phyloP scores from a whole-genome alignment of 1,139 yeast genomes.

The Kodamaea derodonti region DNA sequence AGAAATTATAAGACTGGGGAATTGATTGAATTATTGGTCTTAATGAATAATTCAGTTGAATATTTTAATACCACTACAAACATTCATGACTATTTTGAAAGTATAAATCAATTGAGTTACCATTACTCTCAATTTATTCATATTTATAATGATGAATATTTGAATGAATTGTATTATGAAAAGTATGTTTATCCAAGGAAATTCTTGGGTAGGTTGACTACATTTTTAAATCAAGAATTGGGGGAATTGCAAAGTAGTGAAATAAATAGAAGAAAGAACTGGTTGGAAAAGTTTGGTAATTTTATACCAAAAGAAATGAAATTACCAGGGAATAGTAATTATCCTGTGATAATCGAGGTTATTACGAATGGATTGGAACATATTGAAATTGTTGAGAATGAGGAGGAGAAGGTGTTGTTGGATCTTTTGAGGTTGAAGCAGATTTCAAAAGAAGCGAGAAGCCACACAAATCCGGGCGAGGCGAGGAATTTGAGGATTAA shows the following conservation, averaged over 20 bases:
- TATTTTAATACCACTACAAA: conserved; percentile 1
- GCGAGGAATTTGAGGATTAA: no score
- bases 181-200: conserved; percentile 37
- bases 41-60: conserved; percentile 10
- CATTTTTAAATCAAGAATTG: conserved; percentile 34
- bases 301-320: conserved; percentile 41
- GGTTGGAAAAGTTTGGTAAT: conserved; percentile 40
- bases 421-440: no score
- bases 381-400: conserved; percentile 19
- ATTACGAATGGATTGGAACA: conserved; percentile 43
- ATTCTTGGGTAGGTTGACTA: conserved; percentile 28
- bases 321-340: conserved; percentile 37
- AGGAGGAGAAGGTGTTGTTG: conserved; percentile 22
- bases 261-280: conserved; percentile 29
- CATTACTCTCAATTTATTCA: conserved; percentile 36
- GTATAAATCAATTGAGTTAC: conserved; percentile 28
- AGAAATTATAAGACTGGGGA: conserved; percentile 22
- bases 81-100: conserved; percentile 8
- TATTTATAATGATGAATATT: conserved; percentile 35
- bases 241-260: conserved; percentile 34
- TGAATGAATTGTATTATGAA: conserved; percentile 39
- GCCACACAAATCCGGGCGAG: no score
- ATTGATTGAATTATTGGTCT: conserved; percentile 24
- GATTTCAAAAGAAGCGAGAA: no score
- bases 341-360: conserved; percentile 40